phyloP scores from a whole-genome alignment of 2,329 filamentous ascomycete species.

The Cladophialophora exuberans region DNA sequence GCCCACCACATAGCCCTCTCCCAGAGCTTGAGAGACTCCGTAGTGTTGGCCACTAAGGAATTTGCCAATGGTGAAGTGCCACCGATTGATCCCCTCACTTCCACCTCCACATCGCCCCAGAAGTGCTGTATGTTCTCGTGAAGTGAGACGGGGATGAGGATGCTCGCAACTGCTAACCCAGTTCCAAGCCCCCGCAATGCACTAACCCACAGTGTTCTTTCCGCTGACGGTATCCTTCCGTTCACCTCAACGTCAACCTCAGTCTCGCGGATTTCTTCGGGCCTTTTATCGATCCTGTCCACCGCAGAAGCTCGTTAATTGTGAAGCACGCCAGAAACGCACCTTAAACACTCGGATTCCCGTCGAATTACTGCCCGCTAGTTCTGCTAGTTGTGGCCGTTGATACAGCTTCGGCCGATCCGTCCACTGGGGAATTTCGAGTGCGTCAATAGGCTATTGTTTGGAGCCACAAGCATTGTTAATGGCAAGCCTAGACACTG shows the following conservation, averaged over 20 bases:
- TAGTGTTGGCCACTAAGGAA: too few relatives aligned
- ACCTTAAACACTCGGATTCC: not conserved
- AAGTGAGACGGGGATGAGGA: not conserved
- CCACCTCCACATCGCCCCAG: not conserved
- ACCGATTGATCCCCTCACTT: too few relatives aligned
- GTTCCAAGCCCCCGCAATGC: not conserved
- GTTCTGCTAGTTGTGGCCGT: not conserved
- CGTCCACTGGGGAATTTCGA: not conserved
- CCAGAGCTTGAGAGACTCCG: too few relatives aligned
- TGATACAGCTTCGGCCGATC: not conserved
- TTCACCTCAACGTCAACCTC: not conserved
- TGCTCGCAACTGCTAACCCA: not conserved
- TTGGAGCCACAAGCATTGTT: not conserved
- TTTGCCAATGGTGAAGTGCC: too few relatives aligned
- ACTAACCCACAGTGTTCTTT: not conserved
- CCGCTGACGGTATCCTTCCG: not conserved
- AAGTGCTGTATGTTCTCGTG: too few relatives aligned
- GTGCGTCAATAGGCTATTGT: too few relatives aligned
- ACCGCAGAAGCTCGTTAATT: not conserved
- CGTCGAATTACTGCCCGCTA: not conserved
- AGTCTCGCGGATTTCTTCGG: not conserved
- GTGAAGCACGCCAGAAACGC: not conserved
- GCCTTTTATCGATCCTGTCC: not conserved
- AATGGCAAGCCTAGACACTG: not conserved
- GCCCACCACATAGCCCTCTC: too few relatives aligned